Evolutionary conservation across 139 green algal species (phyloP).

Genomic region (Dunaliella sp.): DNA sequence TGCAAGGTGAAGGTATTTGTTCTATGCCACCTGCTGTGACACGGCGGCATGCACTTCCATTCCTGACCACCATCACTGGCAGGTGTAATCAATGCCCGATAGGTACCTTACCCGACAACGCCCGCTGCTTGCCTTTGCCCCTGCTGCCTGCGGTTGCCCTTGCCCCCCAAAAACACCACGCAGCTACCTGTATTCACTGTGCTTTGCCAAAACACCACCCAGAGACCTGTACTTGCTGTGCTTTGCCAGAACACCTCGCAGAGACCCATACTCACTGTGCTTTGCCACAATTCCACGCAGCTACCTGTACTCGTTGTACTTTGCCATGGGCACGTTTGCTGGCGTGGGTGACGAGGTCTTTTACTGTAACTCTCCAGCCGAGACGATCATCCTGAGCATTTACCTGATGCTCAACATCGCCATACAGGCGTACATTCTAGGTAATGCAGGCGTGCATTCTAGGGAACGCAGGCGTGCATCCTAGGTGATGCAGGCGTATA

Average conservation of each 20-base stretch:
- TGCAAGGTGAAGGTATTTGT: no score
- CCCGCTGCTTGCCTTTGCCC: no score
- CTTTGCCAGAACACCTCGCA: neutral
- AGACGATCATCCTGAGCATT: slow-evolving; percentile 16
- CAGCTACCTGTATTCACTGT: neutral
- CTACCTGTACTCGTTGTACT: slow-evolving; percentile 33
- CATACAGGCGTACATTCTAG: slow-evolving; percentile 31
- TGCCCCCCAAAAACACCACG: neutral
- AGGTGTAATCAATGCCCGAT: no score
- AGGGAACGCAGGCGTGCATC: neutral
- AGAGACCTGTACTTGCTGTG: neutral
- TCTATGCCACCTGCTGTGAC: no score
- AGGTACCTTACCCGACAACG: no score
- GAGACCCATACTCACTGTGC: neutral
- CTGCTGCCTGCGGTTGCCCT: no score
- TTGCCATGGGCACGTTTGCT: slow-evolving; percentile 13
- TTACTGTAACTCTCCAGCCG: slow-evolving; percentile 4
- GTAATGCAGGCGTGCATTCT: neutral
- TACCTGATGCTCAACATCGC: slow-evolving; percentile 32
- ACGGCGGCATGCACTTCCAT: no score
- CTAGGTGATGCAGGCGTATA: neutral
- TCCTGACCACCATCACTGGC: no score
- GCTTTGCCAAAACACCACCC: neutral
- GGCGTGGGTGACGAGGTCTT: slow-evolving; percentile 25
- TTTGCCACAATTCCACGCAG: neutral